Evolutionary conservation across 805 yeast species (phyloP), one percentile per base, ranked within the genome.

Genomic region (Candida vaughaniae): DNA sequence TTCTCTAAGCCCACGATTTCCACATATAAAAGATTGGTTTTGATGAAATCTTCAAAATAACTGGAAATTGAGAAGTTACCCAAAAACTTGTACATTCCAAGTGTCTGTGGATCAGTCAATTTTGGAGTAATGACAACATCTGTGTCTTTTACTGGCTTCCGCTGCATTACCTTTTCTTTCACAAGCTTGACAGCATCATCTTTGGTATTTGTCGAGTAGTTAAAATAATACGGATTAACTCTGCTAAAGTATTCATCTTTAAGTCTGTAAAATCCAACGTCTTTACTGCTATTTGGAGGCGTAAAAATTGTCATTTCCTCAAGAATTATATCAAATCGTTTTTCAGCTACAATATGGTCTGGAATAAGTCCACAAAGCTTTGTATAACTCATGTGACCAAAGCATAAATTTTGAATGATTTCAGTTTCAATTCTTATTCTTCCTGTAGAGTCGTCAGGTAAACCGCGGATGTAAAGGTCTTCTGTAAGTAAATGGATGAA

Each of bases 401-500:
- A 85, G 45, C 95, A 81, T n/a, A 91, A 65, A 2, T 79, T 73
- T 52, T 93, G 97, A 16, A 88, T 69, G n/a, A 91, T 78, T 48
- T 90, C 96, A 29, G 75, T 71, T 39, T 65, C 68, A 19, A 88
- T 72, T 35, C 80, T 68, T 10, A 60, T 55, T 39, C 74, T 75
- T 8, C 68, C 67, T 1, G 78, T 67, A 8, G 71, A 77, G 5
- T 70, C 70, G 1, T 74, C 77, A 1, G 65, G 53, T 1, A 66
- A 53, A 9, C 80, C 78, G 18, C 62, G 66, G 22, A 87, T 62
- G 41, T 78, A 77, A 6, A 77, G 58, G 31, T 85, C 77, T 48
- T 88, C 95, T 1, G 84, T 76, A 4, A 89, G 55, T 8, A 87
- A 45, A 35, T 78, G 80, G 32, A 87, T 80, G 47, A 89, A 62